Base-by-base conservation (phyloP, 805 yeast genomes). In the Wickerhamomyces silvicola region DNA sequence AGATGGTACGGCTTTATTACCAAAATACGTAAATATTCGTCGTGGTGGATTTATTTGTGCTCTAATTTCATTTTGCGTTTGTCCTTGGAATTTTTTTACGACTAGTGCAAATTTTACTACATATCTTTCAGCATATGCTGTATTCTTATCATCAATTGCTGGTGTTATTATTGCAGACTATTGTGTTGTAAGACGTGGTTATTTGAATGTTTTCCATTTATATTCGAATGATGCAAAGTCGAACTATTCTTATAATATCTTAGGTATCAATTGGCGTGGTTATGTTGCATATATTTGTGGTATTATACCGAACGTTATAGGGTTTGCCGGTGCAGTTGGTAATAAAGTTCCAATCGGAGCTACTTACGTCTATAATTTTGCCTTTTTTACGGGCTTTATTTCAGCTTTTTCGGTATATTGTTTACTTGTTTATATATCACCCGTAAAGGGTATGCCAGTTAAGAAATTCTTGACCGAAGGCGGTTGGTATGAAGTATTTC, bases 211-310 rank as follows among this genome's bases (percentile, higher is more conserved):
- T 22, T 65, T 67, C 35, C 88, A 83, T 46, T 62, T 87, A 42
- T 87, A 80, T 59, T 45, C 70, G 17, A 71, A 67, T 25, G 47
- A 51, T 11, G 4, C 20, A 4, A 57, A 55, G 11, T 51, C 66
- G 7, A 56, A 61, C 35, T 87, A 86, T 60, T 70, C 69, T 59
- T 85, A 72, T 59, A 68, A 71, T 47, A 58, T 48, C 19, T 58
- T 63, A 29, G 95, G 95, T 24, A 46, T 74, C 56, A 84, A 85
- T 53, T 83, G 94, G 92, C 69, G 94, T 54, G 95, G 90, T 2
- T 77, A 73, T 43, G 74, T 68, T 20, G 92, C 95, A 1, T 86
- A 86, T 54, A 54, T 86, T 42, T 68, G 78, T 43, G 95, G 95
- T 34, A 78, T 87, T 37, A 62, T 76, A 22, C 92, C 94, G 28